Percentiles rank a stretch among this genome's conserved stretches.
Conservation (phyloP, 495 filamentous ascomycete species). For the Lasiosphaeris hirsuta region DNA sequence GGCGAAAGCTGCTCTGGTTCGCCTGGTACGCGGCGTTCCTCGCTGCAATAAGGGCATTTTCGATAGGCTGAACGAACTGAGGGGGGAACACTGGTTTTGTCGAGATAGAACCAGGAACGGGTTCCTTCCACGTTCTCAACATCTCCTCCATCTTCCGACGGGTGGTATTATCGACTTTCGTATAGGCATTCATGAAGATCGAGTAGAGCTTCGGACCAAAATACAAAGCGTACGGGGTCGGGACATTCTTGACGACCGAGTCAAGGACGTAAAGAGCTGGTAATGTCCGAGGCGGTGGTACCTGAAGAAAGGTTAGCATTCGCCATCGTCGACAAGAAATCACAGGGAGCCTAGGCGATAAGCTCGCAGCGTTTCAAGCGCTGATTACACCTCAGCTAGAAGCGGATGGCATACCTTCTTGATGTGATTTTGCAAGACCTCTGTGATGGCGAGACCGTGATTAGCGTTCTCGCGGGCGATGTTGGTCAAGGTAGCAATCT, state of each 20-base stretch:
- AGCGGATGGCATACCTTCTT: slow-evolving; percentile 66
- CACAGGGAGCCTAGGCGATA: no score
- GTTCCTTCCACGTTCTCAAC: slow-evolving; percentile 97
- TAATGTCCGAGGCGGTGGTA: slow-evolving; percentile 77
- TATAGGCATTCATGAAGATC: slow-evolving; percentile 95
- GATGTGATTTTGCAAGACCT: slow-evolving; percentile 87
- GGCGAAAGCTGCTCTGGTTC: slow-evolving; percentile 62
- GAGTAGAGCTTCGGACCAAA: slow-evolving; percentile 86
- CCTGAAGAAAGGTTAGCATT: slow-evolving; percentile 49
- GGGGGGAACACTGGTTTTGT: slow-evolving; percentile 81
- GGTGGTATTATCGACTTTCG: slow-evolving; percentile 74
- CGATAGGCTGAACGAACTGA: slow-evolving; percentile 82
- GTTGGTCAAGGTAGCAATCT: slow-evolving; percentile 92
- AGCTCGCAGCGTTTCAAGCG: no score
- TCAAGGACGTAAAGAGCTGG: slow-evolving; percentile 97
- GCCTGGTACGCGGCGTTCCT: slow-evolving; percentile 70
- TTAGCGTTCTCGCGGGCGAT: slow-evolving; percentile 96
- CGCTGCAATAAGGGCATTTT: slow-evolving; percentile 87
- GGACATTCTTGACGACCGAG: slow-evolving; percentile 97
- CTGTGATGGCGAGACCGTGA: slow-evolving; percentile 86
- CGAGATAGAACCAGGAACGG: slow-evolving; percentile 86
- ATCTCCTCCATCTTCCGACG: slow-evolving; percentile 91
- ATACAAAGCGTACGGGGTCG: slow-evolving; percentile 92
- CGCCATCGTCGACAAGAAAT: background rate
- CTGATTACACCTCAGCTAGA: no score